These are phyloP conservation scores for Pseudonitzschia multiseries DNA, from an alignment of 108 stramenopile species.

Conservation along the genomic window DNA sequence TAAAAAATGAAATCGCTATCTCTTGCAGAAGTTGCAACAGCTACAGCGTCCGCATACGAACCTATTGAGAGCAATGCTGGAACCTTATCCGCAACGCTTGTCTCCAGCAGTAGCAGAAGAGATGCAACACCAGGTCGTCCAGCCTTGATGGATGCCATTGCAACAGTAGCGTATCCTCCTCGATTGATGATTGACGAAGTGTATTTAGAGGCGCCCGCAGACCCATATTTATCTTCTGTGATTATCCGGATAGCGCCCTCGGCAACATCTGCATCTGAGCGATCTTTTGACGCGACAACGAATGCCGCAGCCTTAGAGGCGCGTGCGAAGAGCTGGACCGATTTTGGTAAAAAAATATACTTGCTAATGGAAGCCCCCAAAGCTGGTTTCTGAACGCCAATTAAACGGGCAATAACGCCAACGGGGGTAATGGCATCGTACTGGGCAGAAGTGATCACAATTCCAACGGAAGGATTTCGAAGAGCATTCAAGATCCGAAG, in stretches of 20 bases:
- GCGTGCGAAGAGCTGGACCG: conserved; percentile 70
- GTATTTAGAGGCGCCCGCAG: conserved; percentile 22
- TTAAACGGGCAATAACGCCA: conserved; percentile 71
- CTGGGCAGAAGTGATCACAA: conserved; percentile 84
- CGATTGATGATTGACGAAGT: conserved; percentile 51
- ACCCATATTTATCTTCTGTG: conserved; percentile 47
- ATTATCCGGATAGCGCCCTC: conserved; percentile 77
- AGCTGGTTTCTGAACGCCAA: conserved; percentile 65
- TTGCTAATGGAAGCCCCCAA: conserved; percentile 70
- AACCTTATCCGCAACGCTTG: conserved; percentile 79
- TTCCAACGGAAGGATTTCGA: conserved; percentile 72
- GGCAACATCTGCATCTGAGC: conserved; percentile 64
- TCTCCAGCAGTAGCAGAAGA: conserved; percentile 71
- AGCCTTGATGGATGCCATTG: conserved; percentile 71
- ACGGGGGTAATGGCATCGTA: conserved; percentile 81
- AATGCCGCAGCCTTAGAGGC: conserved; percentile 76
- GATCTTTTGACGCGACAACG: conserved; percentile 32
- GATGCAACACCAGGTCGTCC: conserved; percentile 79
- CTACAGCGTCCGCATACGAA: conserved; percentile 72
- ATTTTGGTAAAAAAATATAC: conserved; percentile 63
- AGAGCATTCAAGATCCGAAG: conserved; percentile 86
- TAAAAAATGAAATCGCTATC: conserved; percentile 76
- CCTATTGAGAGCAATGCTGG: conserved; percentile 74
- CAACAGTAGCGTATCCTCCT: conserved; percentile 79
- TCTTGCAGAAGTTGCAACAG: conserved; percentile 68